A percentile compares a stretch with the other conserved stretches of the same genome.
phyloP scores from a whole-genome alignment of 1,284 basidiomycete genomes.

The Cryptococcus sp. region DNA sequence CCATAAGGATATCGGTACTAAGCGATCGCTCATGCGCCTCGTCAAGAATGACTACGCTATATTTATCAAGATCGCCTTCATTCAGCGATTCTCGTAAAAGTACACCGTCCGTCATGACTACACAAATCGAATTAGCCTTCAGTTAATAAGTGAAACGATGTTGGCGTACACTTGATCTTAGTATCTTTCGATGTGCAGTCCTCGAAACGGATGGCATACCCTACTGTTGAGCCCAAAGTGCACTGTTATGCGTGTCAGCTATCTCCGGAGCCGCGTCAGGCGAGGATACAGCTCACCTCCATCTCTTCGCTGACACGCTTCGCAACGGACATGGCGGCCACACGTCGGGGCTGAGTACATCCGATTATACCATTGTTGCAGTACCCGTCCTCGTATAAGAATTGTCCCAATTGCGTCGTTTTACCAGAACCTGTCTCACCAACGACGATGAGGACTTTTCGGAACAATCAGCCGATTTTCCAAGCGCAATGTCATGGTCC shows the following conservation, averaged over 20 bases:
- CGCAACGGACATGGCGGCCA: slow-evolving; percentile 97
- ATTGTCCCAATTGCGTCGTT: slow-evolving; percentile 93
- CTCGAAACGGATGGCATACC: slow-evolving; percentile 97
- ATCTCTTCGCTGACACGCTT: slow-evolving; percentile 97
- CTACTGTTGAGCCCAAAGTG: slow-evolving; percentile 83
- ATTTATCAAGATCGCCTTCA: slow-evolving; percentile 91
- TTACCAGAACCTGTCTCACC: slow-evolving; percentile 94
- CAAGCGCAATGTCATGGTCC: background rate
- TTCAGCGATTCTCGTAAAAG: slow-evolving; percentile 92
- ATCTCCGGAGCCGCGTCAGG: too few relatives aligned
- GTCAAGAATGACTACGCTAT: slow-evolving; percentile 93
- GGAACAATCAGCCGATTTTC: slow-evolving; percentile 4
- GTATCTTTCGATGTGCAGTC: slow-evolving; percentile 91
- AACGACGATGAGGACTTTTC: slow-evolving; percentile 81
- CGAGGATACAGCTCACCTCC: slow-evolving; percentile 51
- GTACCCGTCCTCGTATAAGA: slow-evolving; percentile 94
- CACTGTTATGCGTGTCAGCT: slow-evolving; percentile 57
- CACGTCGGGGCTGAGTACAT: slow-evolving; percentile 95
- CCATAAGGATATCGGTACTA: slow-evolving; percentile 97
- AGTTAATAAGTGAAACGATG: background rate
- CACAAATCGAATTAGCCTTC: slow-evolving; percentile 7
- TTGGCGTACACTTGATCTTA: slow-evolving; percentile 84
- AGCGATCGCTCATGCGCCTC: slow-evolving; percentile 96
- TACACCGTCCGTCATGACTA: slow-evolving; percentile 98
- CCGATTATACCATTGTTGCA: slow-evolving; percentile 84